Evolutionary conservation across 768 basidiomycete genomes (phyloP).

Genomic region (Termitomyces sp.): DNA sequence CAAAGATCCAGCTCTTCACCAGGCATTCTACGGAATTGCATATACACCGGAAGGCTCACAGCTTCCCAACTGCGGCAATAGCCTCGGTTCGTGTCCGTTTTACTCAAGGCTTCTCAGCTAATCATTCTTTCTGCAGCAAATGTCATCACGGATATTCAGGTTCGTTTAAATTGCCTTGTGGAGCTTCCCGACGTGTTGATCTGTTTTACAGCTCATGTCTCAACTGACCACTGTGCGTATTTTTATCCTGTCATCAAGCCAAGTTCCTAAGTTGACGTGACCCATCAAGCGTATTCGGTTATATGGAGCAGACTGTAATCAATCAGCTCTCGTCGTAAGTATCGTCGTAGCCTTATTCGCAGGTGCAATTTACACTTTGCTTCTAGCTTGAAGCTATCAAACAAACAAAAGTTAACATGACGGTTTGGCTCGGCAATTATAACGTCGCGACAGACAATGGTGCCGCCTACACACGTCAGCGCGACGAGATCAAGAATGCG

Average conservation of each 20-base stretch:
- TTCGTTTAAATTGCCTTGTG: conserved; percentile 19
- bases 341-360: background rate
- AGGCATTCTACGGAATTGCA: conserved; percentile 81
- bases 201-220: conserved; percentile 56
- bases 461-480: conserved; percentile 71
- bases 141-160: conserved; percentile 72
- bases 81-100: conserved; percentile 27
- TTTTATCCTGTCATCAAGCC: background rate
- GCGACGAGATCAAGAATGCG: conserved; percentile 56
- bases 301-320: conserved; percentile 87
- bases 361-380: background rate
- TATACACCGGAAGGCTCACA: conserved; percentile 80
- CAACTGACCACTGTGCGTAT: conserved; percentile 64
- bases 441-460: conserved; percentile 54
- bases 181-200: conserved; percentile 1
- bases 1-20: conserved; percentile 61
- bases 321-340: conserved; percentile 67
- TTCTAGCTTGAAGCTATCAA: conserved; percentile 78
- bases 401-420: conserved; percentile 84
- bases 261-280: conserved; percentile 5
- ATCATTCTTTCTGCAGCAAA: conserved; percentile 26
- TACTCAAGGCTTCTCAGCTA: background rate
- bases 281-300: conserved; percentile 56
- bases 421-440: conserved; percentile 74
- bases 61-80: conserved; percentile 63